Percentiles rank a stretch among this genome's conserved stretches.
Evolutionary conservation across 768 basidiomycete genomes (phyloP).

Genomic region (Termitomyces heimii): DNA sequence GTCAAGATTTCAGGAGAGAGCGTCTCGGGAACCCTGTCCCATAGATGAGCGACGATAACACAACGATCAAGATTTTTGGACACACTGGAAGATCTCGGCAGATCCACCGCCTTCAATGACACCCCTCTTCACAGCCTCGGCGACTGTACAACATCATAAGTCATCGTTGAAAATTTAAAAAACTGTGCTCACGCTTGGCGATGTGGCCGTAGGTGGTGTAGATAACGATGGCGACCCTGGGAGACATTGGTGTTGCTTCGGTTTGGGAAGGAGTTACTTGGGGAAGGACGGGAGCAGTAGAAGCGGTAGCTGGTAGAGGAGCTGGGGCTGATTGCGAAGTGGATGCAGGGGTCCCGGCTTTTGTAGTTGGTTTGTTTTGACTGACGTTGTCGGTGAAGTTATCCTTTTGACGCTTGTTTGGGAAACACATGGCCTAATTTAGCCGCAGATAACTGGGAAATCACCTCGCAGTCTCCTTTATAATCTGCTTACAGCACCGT

Average conservation of each 20-base stretch:
- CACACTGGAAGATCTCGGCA: constrained; percentile 51
- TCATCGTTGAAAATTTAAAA: background rate
- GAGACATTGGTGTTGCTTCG: background rate
- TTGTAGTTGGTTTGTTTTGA: constrained; percentile 21
- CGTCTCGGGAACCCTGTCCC: constrained; percentile 67
- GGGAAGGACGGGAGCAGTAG: constrained; percentile 9
- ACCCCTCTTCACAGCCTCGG: constrained; percentile 46
- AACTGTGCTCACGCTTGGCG: constrained; percentile 43
- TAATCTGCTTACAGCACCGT: constrained; percentile 1
- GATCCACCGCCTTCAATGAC: constrained; percentile 42
- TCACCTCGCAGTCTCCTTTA: constrained; percentile 4
- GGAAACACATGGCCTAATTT: constrained; percentile 25
- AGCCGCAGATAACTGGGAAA: background rate
- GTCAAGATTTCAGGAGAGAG: constrained; percentile 60
- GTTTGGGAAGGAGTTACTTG: constrained; percentile 11
- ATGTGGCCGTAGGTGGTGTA: constrained; percentile 76
- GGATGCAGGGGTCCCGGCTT: constrained; percentile 14
- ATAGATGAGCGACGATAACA: background rate
- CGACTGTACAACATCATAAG: constrained; percentile 38
- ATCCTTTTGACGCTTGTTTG: constrained; percentile 24
- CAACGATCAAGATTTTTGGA: background rate
- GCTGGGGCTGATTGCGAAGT: constrained; percentile 4
- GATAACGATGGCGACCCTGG: constrained; percentile 58
- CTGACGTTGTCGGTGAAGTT: constrained; percentile 22
- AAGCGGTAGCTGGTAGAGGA: constrained; percentile 2